Conservation (phyloP, 306 rosid genomes). For the Canavalia ensiformis region DNA sequence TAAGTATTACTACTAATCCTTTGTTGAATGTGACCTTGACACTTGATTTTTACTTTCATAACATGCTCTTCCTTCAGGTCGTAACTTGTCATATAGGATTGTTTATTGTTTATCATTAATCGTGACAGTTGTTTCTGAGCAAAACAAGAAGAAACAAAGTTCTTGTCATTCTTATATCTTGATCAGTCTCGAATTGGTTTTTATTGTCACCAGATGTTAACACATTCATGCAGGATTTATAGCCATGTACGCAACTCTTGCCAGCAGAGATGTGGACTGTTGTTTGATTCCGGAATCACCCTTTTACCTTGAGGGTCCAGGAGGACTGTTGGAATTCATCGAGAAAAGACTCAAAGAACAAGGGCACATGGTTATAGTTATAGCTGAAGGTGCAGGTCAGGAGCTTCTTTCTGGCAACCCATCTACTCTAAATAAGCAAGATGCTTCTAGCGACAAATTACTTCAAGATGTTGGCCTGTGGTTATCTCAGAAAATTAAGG, state of each 20-base stretch:
- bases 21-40: neutral
- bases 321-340: constrained; percentile 70
- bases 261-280: constrained; percentile 82
- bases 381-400: constrained; percentile 86
- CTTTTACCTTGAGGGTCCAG: constrained; percentile 74
- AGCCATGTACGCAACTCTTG: constrained; percentile 82
- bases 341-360: constrained; percentile 69
- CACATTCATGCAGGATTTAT: constrained; percentile 64
- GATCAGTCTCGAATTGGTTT: neutral
- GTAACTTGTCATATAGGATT: neutral
- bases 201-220: neutral
- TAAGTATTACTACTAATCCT: neutral
- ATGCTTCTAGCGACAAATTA: constrained; percentile 65
- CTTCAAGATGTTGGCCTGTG: constrained; percentile 76
- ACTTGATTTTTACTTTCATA: neutral
- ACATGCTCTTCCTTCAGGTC: no score
- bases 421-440: constrained; percentile 44
- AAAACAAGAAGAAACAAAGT: neutral
- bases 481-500: constrained; percentile 75
- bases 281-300: constrained; percentile 87
- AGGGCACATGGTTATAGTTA: constrained; percentile 84
- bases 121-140: neutral
- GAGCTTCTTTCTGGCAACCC: constrained; percentile 57
- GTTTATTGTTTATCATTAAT: neutral
- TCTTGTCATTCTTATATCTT: constrained; percentile 1